Evolutionary conservation across 2,329 filamentous ascomycete genomes (phyloP), one percentile per base, ranked within the genome.

Genomic region (Bisporella sp.): DNA sequence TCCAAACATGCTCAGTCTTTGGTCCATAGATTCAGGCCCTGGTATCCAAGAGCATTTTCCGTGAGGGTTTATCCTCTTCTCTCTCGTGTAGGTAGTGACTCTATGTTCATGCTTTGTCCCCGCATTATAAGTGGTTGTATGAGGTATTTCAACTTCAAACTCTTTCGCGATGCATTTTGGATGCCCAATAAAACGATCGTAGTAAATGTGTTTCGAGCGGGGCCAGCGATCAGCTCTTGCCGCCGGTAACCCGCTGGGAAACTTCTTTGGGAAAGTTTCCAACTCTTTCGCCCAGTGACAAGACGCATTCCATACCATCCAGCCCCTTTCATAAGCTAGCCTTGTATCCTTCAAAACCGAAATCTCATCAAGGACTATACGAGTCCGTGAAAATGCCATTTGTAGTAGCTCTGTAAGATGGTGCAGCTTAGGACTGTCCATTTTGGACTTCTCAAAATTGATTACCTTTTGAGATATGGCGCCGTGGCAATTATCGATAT

Each of bases 151-250:
- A n/a, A 9, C 8, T 2, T 8, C n/a, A n/a, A 37, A n/a, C n/a
- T 8, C 35, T 8, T n/a, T 8, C 8, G 35, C 35, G 35, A n/a
- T 37, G 35, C 35, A 37, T 8, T 8, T 9, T 8, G n/a, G 35
- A 37, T 39, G 13, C 4, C 50, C 49, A 31, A 41, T 28, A 52
- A 41, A 61, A 58, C 39, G 43, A 31, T 59, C 55, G 30, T 59
- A 59, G 48, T 51, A 56, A 21, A 59, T 44, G 33, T 57, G 55
- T 41, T 59, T 59, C 11, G 50, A 54, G 4, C 55, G 54, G 11
- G 55, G 55, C 57, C 57, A 59, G 6, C 57, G 46, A 44, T 56
- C 51, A 39, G 12, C 47, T 21, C 42, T 46, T 39, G 28, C 46
- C 33, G 33, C 13, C 41, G 28, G 8, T 8, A 37, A n/a, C 8